A percentile compares a stretch with the other conserved stretches of the same genome.
These are phyloP conservation scores for Aspergillus sp. DNA, from an alignment of 2,329 filamentous ascomycete genomes.

Conservation along the genomic window DNA sequence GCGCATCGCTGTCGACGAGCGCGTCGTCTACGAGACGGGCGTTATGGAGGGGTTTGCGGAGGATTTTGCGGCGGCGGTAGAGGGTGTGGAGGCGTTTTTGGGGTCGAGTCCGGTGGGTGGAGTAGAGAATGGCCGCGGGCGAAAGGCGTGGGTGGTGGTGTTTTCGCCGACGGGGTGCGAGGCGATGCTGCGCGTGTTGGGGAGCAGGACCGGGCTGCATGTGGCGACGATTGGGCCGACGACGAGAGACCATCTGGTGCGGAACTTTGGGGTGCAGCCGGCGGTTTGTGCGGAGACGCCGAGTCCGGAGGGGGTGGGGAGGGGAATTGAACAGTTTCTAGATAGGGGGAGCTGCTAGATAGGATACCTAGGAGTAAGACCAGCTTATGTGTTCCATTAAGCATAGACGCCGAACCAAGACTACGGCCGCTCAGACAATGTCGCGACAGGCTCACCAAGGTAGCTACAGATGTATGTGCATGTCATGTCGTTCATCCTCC, in stretches of 20 bases:
- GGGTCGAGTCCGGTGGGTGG: conserved; percentile 39
- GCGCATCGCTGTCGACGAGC: conserved; percentile 69
- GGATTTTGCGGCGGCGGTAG: conserved; percentile 60
- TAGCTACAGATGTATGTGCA: not conserved
- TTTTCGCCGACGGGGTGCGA: conserved; percentile 64
- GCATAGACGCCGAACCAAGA: conserved; percentile 3
- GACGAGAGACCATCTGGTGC: conserved; percentile 69
- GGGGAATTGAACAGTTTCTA: conserved; percentile 61
- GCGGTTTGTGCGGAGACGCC: conserved; percentile 73
- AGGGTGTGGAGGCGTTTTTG: conserved; percentile 43
- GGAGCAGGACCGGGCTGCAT: conserved; percentile 40
- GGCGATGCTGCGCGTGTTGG: conserved; percentile 57
- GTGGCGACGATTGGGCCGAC: conserved; percentile 93
- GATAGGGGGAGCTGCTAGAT: not conserved
- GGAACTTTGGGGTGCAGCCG: conserved; percentile 42
- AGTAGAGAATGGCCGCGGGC: conserved; percentile 10
- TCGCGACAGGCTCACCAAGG: not conserved
- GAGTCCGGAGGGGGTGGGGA: conserved; percentile 73
- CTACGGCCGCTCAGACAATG: not conserved
- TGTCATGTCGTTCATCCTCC: not conserved
- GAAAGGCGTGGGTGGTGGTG: conserved; percentile 38
- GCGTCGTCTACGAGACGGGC: conserved; percentile 82
- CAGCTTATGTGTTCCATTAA: conserved; percentile 2
- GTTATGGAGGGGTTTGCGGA: conserved; percentile 75
- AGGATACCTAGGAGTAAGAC: not conserved